Evolutionary conservation across 2,329 filamentous ascomycete genomes (phyloP), one percentile per base, ranked within the genome.

Genomic region (Sporothrix curviconia): DNA sequence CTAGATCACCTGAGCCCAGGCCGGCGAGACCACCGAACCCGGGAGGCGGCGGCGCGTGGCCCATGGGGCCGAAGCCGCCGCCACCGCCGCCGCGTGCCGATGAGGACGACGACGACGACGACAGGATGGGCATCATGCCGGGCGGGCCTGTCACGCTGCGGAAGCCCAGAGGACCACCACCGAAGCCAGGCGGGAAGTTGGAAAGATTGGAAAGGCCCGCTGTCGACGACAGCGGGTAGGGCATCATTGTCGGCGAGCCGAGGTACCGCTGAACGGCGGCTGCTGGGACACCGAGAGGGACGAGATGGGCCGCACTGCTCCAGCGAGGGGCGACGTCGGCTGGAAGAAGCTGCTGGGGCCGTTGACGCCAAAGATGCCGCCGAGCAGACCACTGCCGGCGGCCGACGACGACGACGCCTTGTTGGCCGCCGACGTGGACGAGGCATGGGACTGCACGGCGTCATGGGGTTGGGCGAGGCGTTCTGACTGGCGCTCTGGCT

Each of bases 361-460:
- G 3, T 6, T 11, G 14, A 25, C 32, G 3, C 56, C 50, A n/a
- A 55, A 42, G 37, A 34, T 43, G 17, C 57, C 52, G 9, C 47
- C 39, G 15, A 50, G 14, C 8, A 44, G 37, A 11, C 50, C 32
- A 1, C n/a, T 53, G n/a, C 34, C 15, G 7, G 43, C 42, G 8
- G 14, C 17, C 2, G 44, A 39, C 24, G 22, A 42, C 8, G 32
- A 24, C 49, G 51, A 79, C 68, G 78, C 76, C 68, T 82, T 75
- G 59, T 82, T 81, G 57, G 11, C 53, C 43, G 34, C 43, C 43
- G 34, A 40, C 7, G 43, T 83, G 9, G 82, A 82, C 34, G 82
- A 81, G 17, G 83, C 84, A 59, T 84, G 86, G 44, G 79, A 80
- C 62, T 88, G 86, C 37, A 82, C 75, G 14, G 83, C 25, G 82